phyloP scores from a whole-genome alignment of 495 filamentous ascomycete species.

The Schizothecium vesticola region DNA sequence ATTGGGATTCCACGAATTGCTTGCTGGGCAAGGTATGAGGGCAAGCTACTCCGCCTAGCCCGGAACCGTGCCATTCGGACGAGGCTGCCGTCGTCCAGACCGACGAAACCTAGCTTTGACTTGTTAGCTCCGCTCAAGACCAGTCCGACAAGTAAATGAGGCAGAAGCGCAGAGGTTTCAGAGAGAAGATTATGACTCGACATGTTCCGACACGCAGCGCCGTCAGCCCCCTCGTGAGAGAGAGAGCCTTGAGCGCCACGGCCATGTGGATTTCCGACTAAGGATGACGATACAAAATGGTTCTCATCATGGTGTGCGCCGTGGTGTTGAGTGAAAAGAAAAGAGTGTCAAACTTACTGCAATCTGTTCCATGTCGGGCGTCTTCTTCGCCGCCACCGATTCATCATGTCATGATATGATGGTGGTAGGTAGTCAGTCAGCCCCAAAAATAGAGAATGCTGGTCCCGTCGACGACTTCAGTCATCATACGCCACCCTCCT shows the following conservation, averaged over 20 bases:
- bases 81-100: not conserved
- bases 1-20: not conserved
- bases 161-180: constrained; percentile 31
- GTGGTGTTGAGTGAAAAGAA: constrained; percentile 3
- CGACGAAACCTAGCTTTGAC: not conserved
- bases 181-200: constrained; percentile 62
- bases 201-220: constrained; percentile 36
- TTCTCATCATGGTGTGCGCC: constrained; percentile 49
- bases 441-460: not conserved
- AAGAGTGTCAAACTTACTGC: constrained; percentile 12
- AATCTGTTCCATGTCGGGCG: constrained; percentile 1
- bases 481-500: constrained; percentile 48
- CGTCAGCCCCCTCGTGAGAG: constrained; percentile 12
- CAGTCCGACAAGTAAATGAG: not conserved
- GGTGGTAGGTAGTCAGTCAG: not conserved
- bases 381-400: not conserved
- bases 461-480: constrained; percentile 14
- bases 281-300: constrained; percentile 60
- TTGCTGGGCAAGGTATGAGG: not conserved
- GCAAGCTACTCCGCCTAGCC: not conserved
- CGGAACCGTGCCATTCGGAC: not conserved
- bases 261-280: constrained; percentile 48
- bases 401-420: not conserved
- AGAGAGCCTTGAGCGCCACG: constrained; percentile 18
- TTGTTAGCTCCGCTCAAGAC: not conserved